Evolutionary conservation across 2,329 filamentous ascomycete genomes (phyloP), one percentile per base, ranked within the genome.

Genomic region (Neurospora sp.): DNA sequence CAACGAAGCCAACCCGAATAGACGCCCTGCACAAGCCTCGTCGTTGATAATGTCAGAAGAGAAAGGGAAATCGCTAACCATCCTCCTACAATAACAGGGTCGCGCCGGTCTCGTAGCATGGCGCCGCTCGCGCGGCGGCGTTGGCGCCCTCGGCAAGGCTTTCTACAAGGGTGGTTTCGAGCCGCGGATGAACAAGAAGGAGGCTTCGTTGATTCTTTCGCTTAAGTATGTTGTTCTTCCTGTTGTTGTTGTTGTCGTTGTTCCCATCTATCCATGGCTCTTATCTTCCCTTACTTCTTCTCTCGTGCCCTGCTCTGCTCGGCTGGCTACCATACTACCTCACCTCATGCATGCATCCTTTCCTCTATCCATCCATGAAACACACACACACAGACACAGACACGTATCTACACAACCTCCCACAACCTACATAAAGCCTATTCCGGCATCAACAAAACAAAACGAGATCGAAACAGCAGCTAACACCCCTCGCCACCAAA

Each of bases 151-250:
- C 76, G 96, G 96, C 76, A 93, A 94, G 81, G 90, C 93, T 58
- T 99, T 93, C 79, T 98, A 97, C 86, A 99, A 98, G 82, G 96
- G 96, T 75, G 96, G 96, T n/a, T 99, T 99, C 79, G 96, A 99
- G 83, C 85, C 89, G 72, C 92, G 91, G 81, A 99, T 99, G 95
- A 97, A 89, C 80, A 89, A 91, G 80, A 90, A 91, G 80, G 96
- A 99, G 82, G 96, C 96, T 28, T 87, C 93, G 4, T 83, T 99
- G 76, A 97, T 99, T 72, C 84, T 99, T 67, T 92, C 96, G 74
- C 89, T 98, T 72, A 92, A 90, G 95, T 97, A 88, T 67, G 82
- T 75, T 11, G n/a, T 38, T 33, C 23, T 58, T 15, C 11, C 19
- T 28, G 3, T 33, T 2, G 6, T 23, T 8, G 23, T 17, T 2